Percentiles rank a stretch among this genome's conserved stretches.
Conservation (phyloP, 305 asterid genomes). For the Fraxinus platypoda region DNA sequence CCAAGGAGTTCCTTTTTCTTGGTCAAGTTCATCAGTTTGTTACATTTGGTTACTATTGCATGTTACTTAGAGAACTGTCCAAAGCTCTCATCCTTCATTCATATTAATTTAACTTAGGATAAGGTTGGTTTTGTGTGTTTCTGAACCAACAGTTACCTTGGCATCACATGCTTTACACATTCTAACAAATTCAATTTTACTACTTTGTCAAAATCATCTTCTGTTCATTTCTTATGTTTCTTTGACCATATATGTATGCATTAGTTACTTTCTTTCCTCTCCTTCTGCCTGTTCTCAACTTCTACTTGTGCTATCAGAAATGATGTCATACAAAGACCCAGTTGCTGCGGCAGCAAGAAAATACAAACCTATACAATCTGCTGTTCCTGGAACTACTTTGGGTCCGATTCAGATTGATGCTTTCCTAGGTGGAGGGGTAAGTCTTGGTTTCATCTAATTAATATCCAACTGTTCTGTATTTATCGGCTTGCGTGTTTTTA, state of each 20-base stretch:
- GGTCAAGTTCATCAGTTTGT: not conserved
- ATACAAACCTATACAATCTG: slow-evolving; percentile 97
- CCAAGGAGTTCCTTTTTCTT: not conserved
- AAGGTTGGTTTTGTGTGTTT: not conserved
- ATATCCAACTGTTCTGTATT: not conserved
- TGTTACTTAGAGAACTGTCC: slow-evolving; percentile 12
- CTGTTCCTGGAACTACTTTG: slow-evolving; percentile 98
- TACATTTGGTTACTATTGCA: not conserved
- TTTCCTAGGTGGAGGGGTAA: slow-evolving; percentile 88
- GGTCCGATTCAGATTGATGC: slow-evolving; percentile 97
- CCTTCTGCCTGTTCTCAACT: slow-evolving; percentile 15
- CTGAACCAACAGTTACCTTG: not conserved
- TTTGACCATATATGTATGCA: not conserved
- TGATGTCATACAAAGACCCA: slow-evolving; percentile 88
- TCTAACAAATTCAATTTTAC: not conserved
- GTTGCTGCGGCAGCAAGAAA: slow-evolving; percentile 78
- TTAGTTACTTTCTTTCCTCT: slow-evolving; percentile 3
- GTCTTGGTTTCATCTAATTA: slow-evolving; percentile 10
- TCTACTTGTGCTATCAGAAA: slow-evolving; percentile 51
- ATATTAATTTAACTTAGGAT: not conserved
- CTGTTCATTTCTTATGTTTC: not conserved
- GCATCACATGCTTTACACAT: not conserved
- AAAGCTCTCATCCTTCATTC: not conserved
- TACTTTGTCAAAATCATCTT: not conserved
- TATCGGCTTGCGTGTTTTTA: not conserved